phyloP scores from a whole-genome alignment of 495 filamentous ascomycete genomes.

The Pseudomonodictys pantanalensis region DNA sequence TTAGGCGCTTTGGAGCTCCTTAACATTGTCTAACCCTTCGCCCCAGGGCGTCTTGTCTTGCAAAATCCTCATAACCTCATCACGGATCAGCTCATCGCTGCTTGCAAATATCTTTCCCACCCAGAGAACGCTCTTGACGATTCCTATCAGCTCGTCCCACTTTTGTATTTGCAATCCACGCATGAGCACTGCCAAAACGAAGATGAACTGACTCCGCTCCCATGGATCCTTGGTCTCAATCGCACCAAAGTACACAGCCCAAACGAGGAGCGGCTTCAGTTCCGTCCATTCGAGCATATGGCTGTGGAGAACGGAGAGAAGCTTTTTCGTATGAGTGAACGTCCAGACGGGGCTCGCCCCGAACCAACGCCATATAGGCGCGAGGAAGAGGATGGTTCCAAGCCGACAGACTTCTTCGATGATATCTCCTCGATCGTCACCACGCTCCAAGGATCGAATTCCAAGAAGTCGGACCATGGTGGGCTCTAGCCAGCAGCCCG shows the following conservation, averaged over 20 bases:
- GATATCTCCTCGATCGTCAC: not conserved
- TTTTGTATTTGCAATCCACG: conserved; percentile 6
- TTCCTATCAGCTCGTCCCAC: conserved; percentile 6
- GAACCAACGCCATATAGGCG: conserved; percentile 1
- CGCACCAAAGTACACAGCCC: conserved; percentile 14
- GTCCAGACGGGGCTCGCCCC: conserved; percentile 7
- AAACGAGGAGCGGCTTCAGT: conserved; percentile 12
- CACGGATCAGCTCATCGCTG: not conserved
- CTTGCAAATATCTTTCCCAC: conserved; percentile 3
- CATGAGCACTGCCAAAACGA: conserved; percentile 16
- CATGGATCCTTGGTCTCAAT: not conserved
- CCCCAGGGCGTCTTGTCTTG: not conserved
- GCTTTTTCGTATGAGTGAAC: not conserved
- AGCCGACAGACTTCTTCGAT: conserved; percentile 22
- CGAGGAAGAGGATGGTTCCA: conserved; percentile 9
- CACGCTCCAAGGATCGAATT: not conserved
- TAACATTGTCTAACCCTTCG: not conserved
- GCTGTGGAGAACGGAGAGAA: conserved; percentile 10
- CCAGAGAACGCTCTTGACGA: conserved; percentile 14
- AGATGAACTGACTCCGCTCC: conserved; percentile 8
- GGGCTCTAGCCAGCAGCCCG: conserved; percentile 13
- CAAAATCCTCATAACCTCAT: conserved; percentile 7
- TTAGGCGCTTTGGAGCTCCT: not conserved
- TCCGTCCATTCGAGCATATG: conserved; percentile 9
- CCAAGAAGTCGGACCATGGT: conserved; percentile 10